Percentiles rank a stretch among this genome's conserved stretches.
Evolutionary conservation across 2,329 filamentous ascomycete species (phyloP).

Genomic region (Ustilaginoidea virens): DNA sequence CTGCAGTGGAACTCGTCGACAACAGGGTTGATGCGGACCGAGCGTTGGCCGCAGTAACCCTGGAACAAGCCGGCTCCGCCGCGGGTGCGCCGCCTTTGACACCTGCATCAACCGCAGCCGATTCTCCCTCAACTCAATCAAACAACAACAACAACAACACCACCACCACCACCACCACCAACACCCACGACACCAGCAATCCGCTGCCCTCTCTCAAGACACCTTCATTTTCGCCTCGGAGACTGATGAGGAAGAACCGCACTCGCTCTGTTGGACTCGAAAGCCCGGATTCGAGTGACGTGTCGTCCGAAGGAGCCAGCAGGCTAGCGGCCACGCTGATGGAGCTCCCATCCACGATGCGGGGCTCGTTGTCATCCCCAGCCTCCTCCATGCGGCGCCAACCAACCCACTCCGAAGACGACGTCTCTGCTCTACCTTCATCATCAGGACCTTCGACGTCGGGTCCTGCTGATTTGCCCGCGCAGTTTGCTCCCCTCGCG

Average conservation of each 20-base stretch:
- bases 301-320: conserved; percentile 7
- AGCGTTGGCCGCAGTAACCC: conserved; percentile 5
- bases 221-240: conserved; percentile 4
- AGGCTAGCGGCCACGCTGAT: conserved; percentile 6
- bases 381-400: conserved; percentile 6
- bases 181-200: conserved; percentile 1
- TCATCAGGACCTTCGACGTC: conserved; percentile 7
- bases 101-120: conserved; percentile 1
- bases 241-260: conserved; percentile 14
- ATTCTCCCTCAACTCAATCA: background rate
- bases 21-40: conserved; percentile 5
- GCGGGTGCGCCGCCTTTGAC: too few species aligned
- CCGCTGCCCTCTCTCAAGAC: background rate
- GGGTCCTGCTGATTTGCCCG: conserved; percentile 13
- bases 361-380: conserved; percentile 10
- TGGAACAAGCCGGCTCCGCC: too few species aligned
- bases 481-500: conserved; percentile 34
- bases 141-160: background rate
- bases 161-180: conserved; percentile 2
- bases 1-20: conserved; percentile 5
- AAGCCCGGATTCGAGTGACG: conserved; percentile 12
- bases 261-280: conserved; percentile 11
- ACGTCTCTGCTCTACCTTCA: conserved; percentile 1
- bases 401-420: conserved; percentile 7
- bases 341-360: conserved; percentile 9